These are phyloP conservation scores for Saccharomyces hybrid DNA, from an alignment of 1,139 yeast genomes.

Conservation along the genomic window DNA sequence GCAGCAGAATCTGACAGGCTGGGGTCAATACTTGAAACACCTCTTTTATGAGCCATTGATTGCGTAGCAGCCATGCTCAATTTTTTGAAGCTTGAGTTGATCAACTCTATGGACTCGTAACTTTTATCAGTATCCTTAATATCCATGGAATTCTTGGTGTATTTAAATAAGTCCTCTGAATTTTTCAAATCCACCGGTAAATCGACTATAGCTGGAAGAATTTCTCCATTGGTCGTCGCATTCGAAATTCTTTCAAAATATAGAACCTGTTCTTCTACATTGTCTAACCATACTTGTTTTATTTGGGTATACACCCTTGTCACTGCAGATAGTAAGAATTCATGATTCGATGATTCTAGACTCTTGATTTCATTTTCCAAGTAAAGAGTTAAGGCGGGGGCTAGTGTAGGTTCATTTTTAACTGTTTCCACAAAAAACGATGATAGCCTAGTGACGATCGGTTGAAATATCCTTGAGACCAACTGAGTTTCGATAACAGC, in stretches of 20 bases:
- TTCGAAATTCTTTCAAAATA: conserved; percentile 45
- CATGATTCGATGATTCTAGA: conserved; percentile 53
- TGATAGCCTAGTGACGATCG: conserved; percentile 33
- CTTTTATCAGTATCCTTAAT: conserved; percentile 8
- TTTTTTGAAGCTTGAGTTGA: conserved; percentile 17
- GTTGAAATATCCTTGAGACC: conserved; percentile 51
- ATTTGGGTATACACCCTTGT: conserved; percentile 48
- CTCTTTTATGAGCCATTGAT: conserved; percentile 13
- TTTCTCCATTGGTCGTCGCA: conserved; percentile 37
- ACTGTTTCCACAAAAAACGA: conserved; percentile 37
- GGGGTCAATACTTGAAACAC: not conserved
- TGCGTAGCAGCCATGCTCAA: conserved; percentile 17
- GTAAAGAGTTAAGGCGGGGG: conserved; percentile 39
- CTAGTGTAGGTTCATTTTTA: conserved; percentile 35
- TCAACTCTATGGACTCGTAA: conserved; percentile 12
- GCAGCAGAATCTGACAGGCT: conserved; percentile 10
- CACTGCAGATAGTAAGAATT: conserved; percentile 50
- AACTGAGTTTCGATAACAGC: conserved; percentile 47
- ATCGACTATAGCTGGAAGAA: conserved; percentile 39
- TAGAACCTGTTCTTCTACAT: conserved; percentile 48
- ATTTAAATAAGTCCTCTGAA: conserved; percentile 28
- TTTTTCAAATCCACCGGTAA: conserved; percentile 40
- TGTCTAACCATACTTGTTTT: conserved; percentile 51
- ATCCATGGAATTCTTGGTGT: conserved; percentile 8
- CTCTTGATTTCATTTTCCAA: conserved; percentile 35